These are phyloP conservation scores for Achlya hypogyna DNA, from an alignment of 352 stramenopile species.

Conservation along the genomic window DNA sequence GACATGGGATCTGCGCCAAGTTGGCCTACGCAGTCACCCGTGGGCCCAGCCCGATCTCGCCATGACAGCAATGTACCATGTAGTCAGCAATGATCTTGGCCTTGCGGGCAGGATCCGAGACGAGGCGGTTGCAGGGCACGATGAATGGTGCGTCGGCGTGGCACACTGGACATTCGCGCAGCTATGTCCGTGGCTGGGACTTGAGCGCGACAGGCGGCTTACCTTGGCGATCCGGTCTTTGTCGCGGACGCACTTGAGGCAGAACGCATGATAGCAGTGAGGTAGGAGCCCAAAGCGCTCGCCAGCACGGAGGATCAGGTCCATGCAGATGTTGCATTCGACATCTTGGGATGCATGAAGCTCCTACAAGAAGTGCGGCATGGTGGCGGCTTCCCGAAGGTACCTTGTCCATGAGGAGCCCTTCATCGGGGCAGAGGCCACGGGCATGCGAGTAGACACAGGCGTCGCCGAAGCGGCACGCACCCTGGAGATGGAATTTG, in stretches of 20 bases:
- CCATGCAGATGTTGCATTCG: conserved; percentile 83
- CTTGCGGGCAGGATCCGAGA: conserved; percentile 54
- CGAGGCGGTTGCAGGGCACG: conserved; percentile 75
- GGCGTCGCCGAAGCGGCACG: conserved; percentile 66
- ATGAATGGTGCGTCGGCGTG: conserved; percentile 74
- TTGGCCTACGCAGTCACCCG: conserved; percentile 34
- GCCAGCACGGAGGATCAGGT: conserved; percentile 57
- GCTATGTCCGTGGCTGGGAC: conserved; percentile 5
- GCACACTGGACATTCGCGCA: conserved; percentile 70
- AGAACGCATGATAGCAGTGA: conserved; percentile 75
- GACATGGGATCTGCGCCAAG: conserved; percentile 64
- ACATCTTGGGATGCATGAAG: conserved; percentile 50
- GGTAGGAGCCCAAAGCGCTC: conserved; percentile 78
- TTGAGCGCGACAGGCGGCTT: not conserved
- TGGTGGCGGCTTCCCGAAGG: not conserved
- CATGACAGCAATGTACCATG: conserved; percentile 33
- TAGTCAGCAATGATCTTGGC: conserved; percentile 59
- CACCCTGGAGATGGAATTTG: conserved; percentile 72
- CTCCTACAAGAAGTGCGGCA: conserved; percentile 41
- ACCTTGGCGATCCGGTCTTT: not conserved
- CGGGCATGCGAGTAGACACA: conserved; percentile 74
- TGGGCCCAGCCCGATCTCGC: not conserved
- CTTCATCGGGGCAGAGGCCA: conserved; percentile 31
- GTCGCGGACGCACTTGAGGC: conserved; percentile 72
- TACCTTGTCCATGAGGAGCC: conserved; percentile 2